Base-by-base conservation (phyloP, 2,329 filamentous ascomycete genomes). In the Coniella lustricola region DNA sequence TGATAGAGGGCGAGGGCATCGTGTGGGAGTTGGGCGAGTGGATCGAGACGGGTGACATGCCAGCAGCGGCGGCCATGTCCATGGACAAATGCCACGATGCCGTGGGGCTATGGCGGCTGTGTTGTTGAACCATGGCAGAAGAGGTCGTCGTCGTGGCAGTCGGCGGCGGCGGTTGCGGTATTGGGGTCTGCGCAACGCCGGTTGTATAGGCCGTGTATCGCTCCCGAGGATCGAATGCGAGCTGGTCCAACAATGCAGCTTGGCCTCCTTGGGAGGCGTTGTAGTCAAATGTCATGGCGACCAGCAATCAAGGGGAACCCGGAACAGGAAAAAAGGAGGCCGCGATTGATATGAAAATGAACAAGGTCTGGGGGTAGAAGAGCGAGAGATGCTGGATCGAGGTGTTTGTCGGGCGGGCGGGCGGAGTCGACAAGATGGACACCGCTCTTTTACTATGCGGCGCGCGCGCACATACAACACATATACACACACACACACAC, bases 211-310 rank as follows among this genome's bases (percentile, higher is more conserved):
- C 53, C 52, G 74, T 71, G 61, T 77, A 78, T 62, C 74, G 73
- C 57, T 77, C 72, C 67, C 74, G 72, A 60, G 73, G 73, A 63
- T 82, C 76, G 67, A 75, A 82, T 58, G 68, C 65, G 56, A 71
- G 74, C 62, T 82, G 70, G 62, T 82, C 79, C 62, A 83, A 63
- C 62, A 83, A 73, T 63, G 72, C 76, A 65, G 59, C 59, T 42
- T 82, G 77, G 66, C 72, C 74, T 66, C 71, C 72, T 22, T 48
- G 49, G 63, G 71, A 70, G 63, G 69, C 62, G 66, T 75, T 75
- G 70, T 78, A 83, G 62, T 82, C 76, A 71, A 77, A 75, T 67
- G 73, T 75, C 79, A 76, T 76, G 64, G 62, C 48, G 75, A 61
- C 57, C 55, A 59, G 55, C 20, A 38, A 16, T 14, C 4, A 42